Base-by-base conservation (phyloP, 2,329 filamentous ascomycete species). In the Orbilia ellipsospora region DNA sequence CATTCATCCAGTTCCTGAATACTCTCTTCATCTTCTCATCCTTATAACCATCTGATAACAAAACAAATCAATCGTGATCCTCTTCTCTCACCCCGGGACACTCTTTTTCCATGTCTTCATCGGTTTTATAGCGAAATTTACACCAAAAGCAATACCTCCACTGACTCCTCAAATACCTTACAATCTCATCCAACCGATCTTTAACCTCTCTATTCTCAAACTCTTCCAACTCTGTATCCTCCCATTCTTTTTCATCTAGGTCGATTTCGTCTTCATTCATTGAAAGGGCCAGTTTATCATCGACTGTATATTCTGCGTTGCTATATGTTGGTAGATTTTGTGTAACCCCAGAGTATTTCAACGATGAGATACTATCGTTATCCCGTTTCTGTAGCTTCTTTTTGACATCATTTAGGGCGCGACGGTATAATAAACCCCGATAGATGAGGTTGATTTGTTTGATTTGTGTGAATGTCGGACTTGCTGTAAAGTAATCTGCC, bases 71-170 rank as follows among this genome's bases (percentile, higher is more conserved):
- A 69, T 75, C 72, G 18, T 75, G 72, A 51, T 69, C 72, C n/a
- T 97, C 94, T 80, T 97, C 93, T 82, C 97, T 95, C 0, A 89
- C 91, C 42, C 95, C 95, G 0, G 95, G 94, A 85, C 95, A 99
- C 0, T 92, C 94, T 12, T 8, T 54, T 4, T 95, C 92, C 90
- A 97, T 90, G 42, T 84, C 83, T 42, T 84, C 84, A 80, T 93
- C 89, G 12, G 44, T 65, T 0, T 89, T 87, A 81, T 97, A 99
- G 62, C 85, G 85, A 82, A 87, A 91, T 82, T 97, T 98, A 83
- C 95, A 99, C 92, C 94, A 99, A 81, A 97, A 97, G 83, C 95
- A 99, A 81, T 99, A 99, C 52, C 86, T 83, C 80, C 93, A 88
- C 80, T 87, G 87, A 57, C 88, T 85, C 44, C 95, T 87, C 64